Percentiles rank a stretch among this genome's conserved stretches.
Evolutionary conservation across 1,139 yeast species (phyloP).

Genomic region (Ogataea hybrid): DNA sequence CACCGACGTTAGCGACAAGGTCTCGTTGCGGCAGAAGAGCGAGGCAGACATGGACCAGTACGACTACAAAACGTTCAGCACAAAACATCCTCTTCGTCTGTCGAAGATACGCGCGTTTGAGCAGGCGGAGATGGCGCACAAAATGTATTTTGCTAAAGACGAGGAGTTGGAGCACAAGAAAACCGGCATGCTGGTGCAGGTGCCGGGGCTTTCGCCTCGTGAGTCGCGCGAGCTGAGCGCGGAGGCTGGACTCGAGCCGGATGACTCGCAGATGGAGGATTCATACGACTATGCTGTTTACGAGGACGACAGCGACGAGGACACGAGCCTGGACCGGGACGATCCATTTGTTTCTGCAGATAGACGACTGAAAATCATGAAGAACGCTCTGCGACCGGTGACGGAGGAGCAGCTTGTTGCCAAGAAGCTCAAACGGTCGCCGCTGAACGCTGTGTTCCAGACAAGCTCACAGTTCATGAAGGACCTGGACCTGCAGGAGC

Average conservation of each 20-base stretch:
- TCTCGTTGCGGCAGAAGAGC: conserved; percentile 18
- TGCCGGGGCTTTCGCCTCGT: conserved; percentile 27
- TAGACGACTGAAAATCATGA: conserved; percentile 26
- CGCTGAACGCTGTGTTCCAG: conserved; percentile 27
- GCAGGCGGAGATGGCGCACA: conserved; percentile 36
- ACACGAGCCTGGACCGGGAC: conserved; percentile 6
- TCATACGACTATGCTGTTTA: conserved; percentile 10
- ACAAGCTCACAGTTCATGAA: conserved; percentile 27
- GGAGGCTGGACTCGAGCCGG: conserved; percentile 8
- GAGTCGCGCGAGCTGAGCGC: conserved; percentile 19
- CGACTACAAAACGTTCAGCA: conserved; percentile 37
- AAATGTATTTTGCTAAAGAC: conserved; percentile 26
- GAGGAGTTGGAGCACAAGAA: conserved; percentile 13
- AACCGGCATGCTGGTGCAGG: conserved; percentile 22
- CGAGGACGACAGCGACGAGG: conserved; percentile 12
- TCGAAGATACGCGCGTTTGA: conserved; percentile 39
- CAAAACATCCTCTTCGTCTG: conserved; percentile 35
- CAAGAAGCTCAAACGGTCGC: conserved; percentile 22
- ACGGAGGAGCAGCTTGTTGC: conserved; percentile 23
- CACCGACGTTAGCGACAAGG: conserved; percentile 15
- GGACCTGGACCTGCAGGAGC: conserved; percentile 28
- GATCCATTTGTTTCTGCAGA: conserved; percentile 22
- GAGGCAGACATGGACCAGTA: conserved; percentile 28
- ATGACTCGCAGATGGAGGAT: conserved; percentile 13
- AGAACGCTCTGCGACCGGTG: conserved; percentile 27